Base-by-base conservation (phyloP, 2,329 filamentous ascomycete species). In the Trichoderma guizhouense region DNA sequence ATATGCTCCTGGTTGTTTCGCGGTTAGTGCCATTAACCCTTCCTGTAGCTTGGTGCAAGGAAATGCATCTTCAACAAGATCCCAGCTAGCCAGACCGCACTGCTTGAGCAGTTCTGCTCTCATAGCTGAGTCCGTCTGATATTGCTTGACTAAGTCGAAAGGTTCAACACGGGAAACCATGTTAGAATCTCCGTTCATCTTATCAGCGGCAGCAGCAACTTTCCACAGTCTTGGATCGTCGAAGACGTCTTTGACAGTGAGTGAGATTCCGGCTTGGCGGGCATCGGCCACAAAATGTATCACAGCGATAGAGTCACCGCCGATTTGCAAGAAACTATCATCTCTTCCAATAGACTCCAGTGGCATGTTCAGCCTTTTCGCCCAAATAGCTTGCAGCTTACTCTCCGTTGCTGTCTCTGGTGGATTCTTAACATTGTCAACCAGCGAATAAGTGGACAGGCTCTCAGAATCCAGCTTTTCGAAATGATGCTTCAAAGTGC, bases 221-320 rank as follows among this genome's bases (percentile, higher is more conserved):
- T 18, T 34, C 55, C 55, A 70, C 5, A 71, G 26, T 9, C 63
- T 55, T 15, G 70, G 55, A 21, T 71, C 62, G 7, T 71, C 36
- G 24, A 71, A 71, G 15, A 71, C 65, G 28, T 53, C 39, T 24
- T 64, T 30, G 15, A 55, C 63, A 6, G 63, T 34, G 21, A 71
- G 63, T 3, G 34, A 39, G 7, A 71, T 60, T 30, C 63, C 55
- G 6, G 32, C 26, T 57, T 58, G 34, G 28, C 55, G 70, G 14
- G 70, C 70, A 21, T 43, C 39, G 9, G 62, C 39, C n/a, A 61
- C 66, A 18, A 72, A 64, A 8, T 68, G 39, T 6, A 72, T 74
- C 24, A 69, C 71, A 6, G 60, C 21, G 39, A 74, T 72, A 5
- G 71, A 72, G n/a, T 74, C 72, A 39, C 72, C 72, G 4, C 72